phyloP scores from a whole-genome alignment of 2,329 filamentous ascomycete species.

The Aureobasidium sp. region DNA sequence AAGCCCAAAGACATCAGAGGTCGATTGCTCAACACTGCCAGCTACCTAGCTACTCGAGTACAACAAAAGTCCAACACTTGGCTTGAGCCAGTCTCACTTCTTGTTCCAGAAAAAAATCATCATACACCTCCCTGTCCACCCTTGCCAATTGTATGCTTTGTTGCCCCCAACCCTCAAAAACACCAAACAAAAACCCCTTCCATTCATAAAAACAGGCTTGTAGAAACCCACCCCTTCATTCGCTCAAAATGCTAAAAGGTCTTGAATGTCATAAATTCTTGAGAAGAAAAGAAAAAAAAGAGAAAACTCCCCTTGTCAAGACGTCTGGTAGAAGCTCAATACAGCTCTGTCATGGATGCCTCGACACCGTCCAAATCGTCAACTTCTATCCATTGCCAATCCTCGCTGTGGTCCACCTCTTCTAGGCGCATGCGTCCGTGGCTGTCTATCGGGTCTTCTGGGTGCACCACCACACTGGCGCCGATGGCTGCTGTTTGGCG shows the following conservation, averaged over 20 bases:
- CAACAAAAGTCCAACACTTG: background rate
- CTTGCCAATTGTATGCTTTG: background rate
- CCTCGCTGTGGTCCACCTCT: slow-evolving; percentile 19
- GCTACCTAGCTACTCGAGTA: background rate
- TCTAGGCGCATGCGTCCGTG: slow-evolving; percentile 24
- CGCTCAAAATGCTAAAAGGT: slow-evolving; percentile 10
- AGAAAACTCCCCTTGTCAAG: background rate
- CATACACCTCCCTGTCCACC: background rate
- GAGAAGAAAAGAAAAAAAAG: background rate
- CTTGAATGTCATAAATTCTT: slow-evolving; percentile 3
- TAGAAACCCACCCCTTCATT: background rate
- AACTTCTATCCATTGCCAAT: slow-evolving; percentile 25
- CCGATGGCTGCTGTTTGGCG: slow-evolving; percentile 44
- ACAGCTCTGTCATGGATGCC: background rate
- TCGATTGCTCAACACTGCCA: background rate
- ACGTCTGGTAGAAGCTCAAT: background rate
- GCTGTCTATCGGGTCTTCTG: slow-evolving; percentile 28
- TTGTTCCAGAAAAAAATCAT: background rate
- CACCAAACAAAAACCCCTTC: background rate
- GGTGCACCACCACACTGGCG: slow-evolving; percentile 32
- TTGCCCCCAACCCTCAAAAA: background rate
- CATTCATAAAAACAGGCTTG: background rate
- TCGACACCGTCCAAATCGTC: background rate
- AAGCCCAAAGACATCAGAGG: background rate
- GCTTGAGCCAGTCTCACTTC: background rate